Percentiles rank a stretch among this genome's conserved stretches.
Conservation (phyloP, 805 yeast species). For the Saturnispora hagleri region DNA sequence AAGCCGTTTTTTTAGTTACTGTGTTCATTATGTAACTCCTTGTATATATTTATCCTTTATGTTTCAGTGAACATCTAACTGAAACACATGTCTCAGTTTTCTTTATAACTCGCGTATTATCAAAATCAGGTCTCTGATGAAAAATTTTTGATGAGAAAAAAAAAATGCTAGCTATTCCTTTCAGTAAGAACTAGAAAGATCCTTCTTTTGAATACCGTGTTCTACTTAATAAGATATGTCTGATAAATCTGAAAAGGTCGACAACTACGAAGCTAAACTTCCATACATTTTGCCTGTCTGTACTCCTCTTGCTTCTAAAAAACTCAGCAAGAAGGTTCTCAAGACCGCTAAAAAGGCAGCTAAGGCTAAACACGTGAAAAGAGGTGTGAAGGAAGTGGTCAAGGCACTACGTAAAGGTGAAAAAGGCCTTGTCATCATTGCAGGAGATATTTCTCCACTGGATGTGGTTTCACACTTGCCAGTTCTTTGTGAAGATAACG, state of each 20-base stretch:
- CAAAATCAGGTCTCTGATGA: neutral
- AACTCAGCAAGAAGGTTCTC: conserved; percentile 87
- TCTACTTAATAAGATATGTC: neutral
- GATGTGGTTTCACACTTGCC: conserved; percentile 97
- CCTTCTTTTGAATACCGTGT: neutral
- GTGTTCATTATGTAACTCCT: neutral
- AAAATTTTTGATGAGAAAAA: neutral
- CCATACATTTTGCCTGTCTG: conserved; percentile 91
- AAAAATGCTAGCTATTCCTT: neutral
- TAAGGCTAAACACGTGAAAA: conserved; percentile 93
- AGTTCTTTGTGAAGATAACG: conserved; percentile 88
- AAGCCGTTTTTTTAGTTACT: neutral
- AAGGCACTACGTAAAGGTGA: conserved; percentile 97
- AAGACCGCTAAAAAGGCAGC: conserved; percentile 97
- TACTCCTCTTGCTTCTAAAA: conserved; percentile 90
- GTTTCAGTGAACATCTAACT: neutral
- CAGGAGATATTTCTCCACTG: conserved; percentile 96
- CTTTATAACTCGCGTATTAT: neutral
- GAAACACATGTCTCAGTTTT: neutral
- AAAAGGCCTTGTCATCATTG: conserved; percentile 91
- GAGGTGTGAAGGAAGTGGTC: conserved; percentile 98
- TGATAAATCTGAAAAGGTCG: conserved; percentile 11
- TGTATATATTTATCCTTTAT: neutral
- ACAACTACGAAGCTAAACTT: conserved; percentile 81
- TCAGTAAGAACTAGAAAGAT: neutral